Evolutionary conservation across 768 basidiomycete species (phyloP).

Genomic region (Gyrodon lividus): DNA sequence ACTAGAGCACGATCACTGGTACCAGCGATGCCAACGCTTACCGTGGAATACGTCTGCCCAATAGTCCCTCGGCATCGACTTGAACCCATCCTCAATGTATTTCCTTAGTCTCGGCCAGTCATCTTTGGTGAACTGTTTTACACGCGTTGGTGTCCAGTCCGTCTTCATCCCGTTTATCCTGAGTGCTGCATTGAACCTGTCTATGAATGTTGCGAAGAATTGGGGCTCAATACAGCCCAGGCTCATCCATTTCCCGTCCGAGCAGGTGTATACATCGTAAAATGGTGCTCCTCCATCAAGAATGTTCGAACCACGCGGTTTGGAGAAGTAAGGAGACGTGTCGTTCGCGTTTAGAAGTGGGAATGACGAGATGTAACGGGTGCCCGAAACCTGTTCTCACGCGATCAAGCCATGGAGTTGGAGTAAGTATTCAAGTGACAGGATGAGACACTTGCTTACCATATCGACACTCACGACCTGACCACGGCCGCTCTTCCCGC

Average conservation of each 20-base stretch:
- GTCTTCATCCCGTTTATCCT: slow-evolving; percentile 39
- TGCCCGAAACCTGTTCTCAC: slow-evolving; percentile 65
- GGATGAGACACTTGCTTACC: slow-evolving; percentile 40
- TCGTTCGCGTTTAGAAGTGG: slow-evolving; percentile 51
- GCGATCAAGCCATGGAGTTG: background rate
- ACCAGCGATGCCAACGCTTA: slow-evolving; percentile 20
- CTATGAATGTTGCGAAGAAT: slow-evolving; percentile 65
- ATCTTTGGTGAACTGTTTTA: slow-evolving; percentile 43
- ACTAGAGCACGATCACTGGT: background rate
- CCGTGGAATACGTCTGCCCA: slow-evolving; percentile 72
- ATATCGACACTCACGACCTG: slow-evolving; percentile 78
- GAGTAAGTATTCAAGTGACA: background rate
- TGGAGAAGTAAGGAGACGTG: slow-evolving; percentile 37
- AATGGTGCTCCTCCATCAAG: slow-evolving; percentile 81
- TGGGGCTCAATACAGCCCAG: slow-evolving; percentile 74
- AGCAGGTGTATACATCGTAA: slow-evolving; percentile 72
- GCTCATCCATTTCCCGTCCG: slow-evolving; percentile 73
- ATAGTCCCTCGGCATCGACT: slow-evolving; percentile 55
- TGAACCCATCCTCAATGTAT: slow-evolving; percentile 67
- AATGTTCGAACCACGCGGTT: slow-evolving; percentile 52
- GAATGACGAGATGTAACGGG: slow-evolving; percentile 74
- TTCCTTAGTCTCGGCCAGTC: slow-evolving; percentile 57
- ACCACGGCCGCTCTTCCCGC: slow-evolving; percentile 61
- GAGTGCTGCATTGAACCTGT: slow-evolving; percentile 50
- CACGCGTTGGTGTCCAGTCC: slow-evolving; percentile 55